Percentiles rank a stretch among this genome's conserved stretches.
Evolutionary conservation across 306 rosid species (phyloP).

Genomic region (Lotus japonicus): DNA sequence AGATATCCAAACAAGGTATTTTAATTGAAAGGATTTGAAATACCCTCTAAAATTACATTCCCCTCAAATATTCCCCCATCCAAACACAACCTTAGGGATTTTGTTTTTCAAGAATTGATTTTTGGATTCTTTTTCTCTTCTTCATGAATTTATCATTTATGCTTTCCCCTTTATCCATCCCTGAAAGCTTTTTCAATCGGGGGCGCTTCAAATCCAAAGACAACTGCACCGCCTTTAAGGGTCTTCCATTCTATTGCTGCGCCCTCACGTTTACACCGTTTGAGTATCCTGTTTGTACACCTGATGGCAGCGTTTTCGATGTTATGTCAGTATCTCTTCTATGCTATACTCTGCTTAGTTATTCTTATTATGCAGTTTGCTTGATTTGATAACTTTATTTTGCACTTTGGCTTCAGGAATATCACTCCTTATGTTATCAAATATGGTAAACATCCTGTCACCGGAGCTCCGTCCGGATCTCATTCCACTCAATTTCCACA

Average conservation of each 20-base stretch:
- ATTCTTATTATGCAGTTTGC: too few relatives aligned
- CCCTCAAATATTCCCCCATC: too few relatives aligned
- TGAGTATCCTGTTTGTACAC: constrained; percentile 74
- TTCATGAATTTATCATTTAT: too few relatives aligned
- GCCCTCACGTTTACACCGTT: constrained; percentile 93
- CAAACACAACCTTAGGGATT: too few relatives aligned
- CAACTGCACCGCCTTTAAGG: constrained; percentile 63
- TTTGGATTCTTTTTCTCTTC: too few relatives aligned
- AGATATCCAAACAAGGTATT: too few relatives aligned
- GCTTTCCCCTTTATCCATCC: too few relatives aligned
- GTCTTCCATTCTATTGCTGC: constrained; percentile 98
- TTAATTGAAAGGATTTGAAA: too few relatives aligned
- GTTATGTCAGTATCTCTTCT: constrained; percentile 40
- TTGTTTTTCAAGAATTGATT: too few relatives aligned
- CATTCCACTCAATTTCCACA: constrained; percentile 81
- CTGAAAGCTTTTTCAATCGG: too few relatives aligned
- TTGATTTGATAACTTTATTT: constrained; percentile 3
- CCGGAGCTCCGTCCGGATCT: constrained; percentile 69
- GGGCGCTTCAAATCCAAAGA: constrained; percentile 90
- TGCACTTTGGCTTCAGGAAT: constrained; percentile 46
- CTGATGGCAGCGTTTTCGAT: constrained; percentile 82
- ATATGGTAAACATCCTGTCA: constrained; percentile 85
- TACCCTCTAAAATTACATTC: too few relatives aligned
- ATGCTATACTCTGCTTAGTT: too few relatives aligned
- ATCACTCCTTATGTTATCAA: constrained; percentile 74